phyloP scores from a whole-genome alignment of 176 grass and related monocot species.

The Zoysia japonica region DNA sequence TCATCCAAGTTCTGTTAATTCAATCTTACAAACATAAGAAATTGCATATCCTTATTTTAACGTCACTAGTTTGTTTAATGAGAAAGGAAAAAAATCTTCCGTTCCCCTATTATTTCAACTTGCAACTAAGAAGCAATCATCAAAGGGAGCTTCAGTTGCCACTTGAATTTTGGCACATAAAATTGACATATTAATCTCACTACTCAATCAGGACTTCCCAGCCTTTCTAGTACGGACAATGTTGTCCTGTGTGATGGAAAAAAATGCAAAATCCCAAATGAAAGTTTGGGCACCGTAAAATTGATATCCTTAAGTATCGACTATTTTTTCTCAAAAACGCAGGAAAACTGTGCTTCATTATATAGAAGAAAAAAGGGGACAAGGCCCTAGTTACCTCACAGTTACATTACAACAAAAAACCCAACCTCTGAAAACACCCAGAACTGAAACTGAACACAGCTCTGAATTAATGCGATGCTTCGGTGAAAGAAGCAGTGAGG shows the following conservation, averaged over 20 bases:
- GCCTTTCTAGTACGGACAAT: neutral
- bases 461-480: no score
- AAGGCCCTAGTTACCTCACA: no score
- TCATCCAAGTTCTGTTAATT: neutral
- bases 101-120: neutral
- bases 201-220: neutral
- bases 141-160: neutral
- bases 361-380: no score
- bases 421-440: no score
- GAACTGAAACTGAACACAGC: no score
- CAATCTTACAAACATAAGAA: neutral
- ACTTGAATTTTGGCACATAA: conserved; percentile 15
- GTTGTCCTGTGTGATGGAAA: neutral
- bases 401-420: no score
- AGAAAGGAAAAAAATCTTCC: neutral
- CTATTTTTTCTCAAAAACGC: no score
- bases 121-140: neutral
- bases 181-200: conserved; percentile 26
- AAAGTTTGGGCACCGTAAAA: neutral
- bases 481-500: no score
- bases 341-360: no score
- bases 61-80: conserved; percentile 4
- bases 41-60: neutral
- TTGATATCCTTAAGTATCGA: conserved; percentile 5
- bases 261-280: neutral